Evolutionary conservation across 2,329 filamentous ascomycete genomes (phyloP).

Genomic region (Aschersonia sp.): DNA sequence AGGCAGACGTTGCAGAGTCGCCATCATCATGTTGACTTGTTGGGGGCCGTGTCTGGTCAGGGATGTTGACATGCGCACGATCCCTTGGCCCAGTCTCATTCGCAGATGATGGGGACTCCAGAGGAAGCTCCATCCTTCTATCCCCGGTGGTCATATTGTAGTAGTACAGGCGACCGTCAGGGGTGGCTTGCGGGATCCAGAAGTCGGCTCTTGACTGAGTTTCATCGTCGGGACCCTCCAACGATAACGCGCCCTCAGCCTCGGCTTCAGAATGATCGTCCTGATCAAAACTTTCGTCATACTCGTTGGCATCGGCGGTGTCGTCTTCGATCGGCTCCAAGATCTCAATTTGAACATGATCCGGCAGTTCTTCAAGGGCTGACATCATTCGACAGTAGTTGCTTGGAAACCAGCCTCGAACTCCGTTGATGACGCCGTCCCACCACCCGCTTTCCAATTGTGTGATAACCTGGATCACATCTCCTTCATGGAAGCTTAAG

Average conservation of each 20-base stretch:
- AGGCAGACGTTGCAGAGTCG: slow-evolving; percentile 71
- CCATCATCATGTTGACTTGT: slow-evolving; percentile 78
- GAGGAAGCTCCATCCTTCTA: slow-evolving; percentile 82
- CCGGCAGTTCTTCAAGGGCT: slow-evolving; percentile 57
- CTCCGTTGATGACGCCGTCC: slow-evolving; percentile 95
- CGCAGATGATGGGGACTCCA: slow-evolving; percentile 72
- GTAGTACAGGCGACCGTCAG: slow-evolving; percentile 86
- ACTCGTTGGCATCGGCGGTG: slow-evolving; percentile 47
- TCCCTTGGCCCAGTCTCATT: slow-evolving; percentile 79
- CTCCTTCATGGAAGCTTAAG: slow-evolving; percentile 89
- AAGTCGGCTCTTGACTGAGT: slow-evolving; percentile 84
- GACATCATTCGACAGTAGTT: slow-evolving; percentile 91
- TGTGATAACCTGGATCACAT: slow-evolving; percentile 96
- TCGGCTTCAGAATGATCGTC: slow-evolving; percentile 49
- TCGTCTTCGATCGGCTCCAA: slow-evolving; percentile 46
- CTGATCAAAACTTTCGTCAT: slow-evolving; percentile 54
- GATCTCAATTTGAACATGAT: slow-evolving; percentile 40
- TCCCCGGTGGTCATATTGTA: slow-evolving; percentile 97
- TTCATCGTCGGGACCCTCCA: slow-evolving; percentile 47
- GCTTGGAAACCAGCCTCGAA: slow-evolving; percentile 97
- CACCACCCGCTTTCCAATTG: slow-evolving; percentile 98
- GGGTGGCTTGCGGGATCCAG: slow-evolving; percentile 95
- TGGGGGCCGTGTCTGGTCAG: slow-evolving; percentile 79
- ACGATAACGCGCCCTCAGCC: slow-evolving; percentile 44
- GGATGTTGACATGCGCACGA: slow-evolving; percentile 74